Conservation (phyloP, 2,329 filamentous ascomycete species). For the Graphium sp. region DNA sequence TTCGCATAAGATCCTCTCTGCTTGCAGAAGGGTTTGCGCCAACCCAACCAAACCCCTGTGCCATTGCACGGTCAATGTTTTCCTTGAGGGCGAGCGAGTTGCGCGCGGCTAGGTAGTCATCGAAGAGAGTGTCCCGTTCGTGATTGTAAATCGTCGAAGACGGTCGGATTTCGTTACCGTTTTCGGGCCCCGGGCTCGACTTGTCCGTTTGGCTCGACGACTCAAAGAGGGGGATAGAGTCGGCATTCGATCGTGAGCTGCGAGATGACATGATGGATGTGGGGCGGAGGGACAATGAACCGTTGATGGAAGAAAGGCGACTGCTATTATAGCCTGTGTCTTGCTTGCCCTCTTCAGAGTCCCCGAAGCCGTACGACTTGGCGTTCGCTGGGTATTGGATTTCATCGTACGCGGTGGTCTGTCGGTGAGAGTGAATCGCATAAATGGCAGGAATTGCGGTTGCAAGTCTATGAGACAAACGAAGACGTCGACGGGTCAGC, state of each 20-base stretch:
- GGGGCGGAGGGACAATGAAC: too few relatives aligned
- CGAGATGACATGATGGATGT: too few relatives aligned
- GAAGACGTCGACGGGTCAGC: conserved; percentile 4
- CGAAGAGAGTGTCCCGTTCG: conserved; percentile 28
- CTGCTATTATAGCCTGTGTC: too few relatives aligned
- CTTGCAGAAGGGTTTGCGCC: background rate
- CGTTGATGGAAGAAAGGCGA: conserved; percentile 1
- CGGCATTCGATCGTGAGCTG: too few relatives aligned
- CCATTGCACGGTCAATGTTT: conserved; percentile 13
- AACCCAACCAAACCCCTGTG: conserved; percentile 15
- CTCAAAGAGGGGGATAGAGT: too few relatives aligned
- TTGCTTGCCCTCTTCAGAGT: conserved; percentile 8
- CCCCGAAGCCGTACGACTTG: conserved; percentile 27
- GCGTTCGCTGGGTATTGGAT: conserved; percentile 30
- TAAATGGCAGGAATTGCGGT: conserved; percentile 27
- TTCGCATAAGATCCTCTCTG: background rate
- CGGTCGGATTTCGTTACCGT: background rate
- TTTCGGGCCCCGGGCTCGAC: conserved; percentile 8
- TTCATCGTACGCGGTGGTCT: conserved; percentile 29
- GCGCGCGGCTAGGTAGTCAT: conserved; percentile 22
- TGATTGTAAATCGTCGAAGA: conserved; percentile 18
- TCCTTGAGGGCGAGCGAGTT: conserved; percentile 10
- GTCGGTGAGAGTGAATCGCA: conserved; percentile 26
- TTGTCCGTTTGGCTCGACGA: conserved; percentile 14
- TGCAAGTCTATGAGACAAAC: conserved; percentile 13